Conservation (phyloP, 2,329 filamentous ascomycete species). For the Fusarium praegraminearum region DNA sequence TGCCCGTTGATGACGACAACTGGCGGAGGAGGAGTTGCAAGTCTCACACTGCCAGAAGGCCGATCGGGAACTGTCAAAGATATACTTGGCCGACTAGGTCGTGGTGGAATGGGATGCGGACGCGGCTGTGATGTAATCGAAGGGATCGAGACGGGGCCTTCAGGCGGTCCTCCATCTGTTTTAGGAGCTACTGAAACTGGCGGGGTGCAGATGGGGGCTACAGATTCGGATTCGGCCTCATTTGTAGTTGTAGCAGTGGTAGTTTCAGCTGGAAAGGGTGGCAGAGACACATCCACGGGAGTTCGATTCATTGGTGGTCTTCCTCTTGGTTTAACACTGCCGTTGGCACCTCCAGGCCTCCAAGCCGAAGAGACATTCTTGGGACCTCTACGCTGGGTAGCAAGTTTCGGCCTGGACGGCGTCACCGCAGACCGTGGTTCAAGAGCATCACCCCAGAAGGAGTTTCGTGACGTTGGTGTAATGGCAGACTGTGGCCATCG, state of each 20-base stretch:
- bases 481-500: constrained; percentile 84
- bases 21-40: constrained; percentile 68
- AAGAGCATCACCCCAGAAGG: constrained; percentile 66
- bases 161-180: constrained; percentile 5
- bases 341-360: constrained; percentile 73
- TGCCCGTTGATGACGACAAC: constrained; percentile 42
- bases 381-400: constrained; percentile 74
- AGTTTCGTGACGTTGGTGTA: constrained; percentile 69
- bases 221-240: constrained; percentile 23
- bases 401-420: constrained; percentile 66
- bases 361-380: constrained; percentile 91
- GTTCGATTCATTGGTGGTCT: constrained; percentile 77
- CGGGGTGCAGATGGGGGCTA: constrained; percentile 14
- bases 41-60: constrained; percentile 68
- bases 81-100: constrained; percentile 54
- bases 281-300: constrained; percentile 65
- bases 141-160: constrained; percentile 15
- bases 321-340: constrained; percentile 79
- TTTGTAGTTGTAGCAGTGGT: neutral
- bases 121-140: constrained; percentile 31
- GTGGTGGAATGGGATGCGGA: constrained; percentile 20
- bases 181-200: constrained; percentile 8
- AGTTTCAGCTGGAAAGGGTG: constrained; percentile 24
- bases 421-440: constrained; percentile 82
- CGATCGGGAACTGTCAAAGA: constrained; percentile 62